Base-by-base conservation (phyloP, 1,284 basidiomycete genomes). In the Serendipita sp. region DNA sequence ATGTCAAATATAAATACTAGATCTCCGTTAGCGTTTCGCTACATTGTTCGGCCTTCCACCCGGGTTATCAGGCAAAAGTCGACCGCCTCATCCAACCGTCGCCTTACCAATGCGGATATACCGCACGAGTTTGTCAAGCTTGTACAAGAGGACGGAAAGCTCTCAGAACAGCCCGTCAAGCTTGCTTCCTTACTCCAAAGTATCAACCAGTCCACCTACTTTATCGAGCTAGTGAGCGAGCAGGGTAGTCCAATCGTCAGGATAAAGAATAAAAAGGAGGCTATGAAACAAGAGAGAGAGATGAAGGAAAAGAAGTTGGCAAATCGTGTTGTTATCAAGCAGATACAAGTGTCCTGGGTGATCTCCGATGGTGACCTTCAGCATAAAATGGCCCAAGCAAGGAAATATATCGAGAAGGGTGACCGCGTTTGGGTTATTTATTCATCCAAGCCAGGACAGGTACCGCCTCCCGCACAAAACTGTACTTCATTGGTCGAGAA, bases 331-430 rank as follows among this genome's bases (percentile, higher is more conserved):
- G 53, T 58, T 32, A 58, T 17, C 53, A 58, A 58, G 17, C 22
- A 58, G 32, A n/a, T 58, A n/a, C 53, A 58, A n/a, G n/a, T 58
- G 15, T 58, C 53, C 10, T 58, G 53, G 53, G 53, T 58, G 15
- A 58, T 58, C 32, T 58, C 53, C 32, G 15, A 26, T 26, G 53
- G 53, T 8, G 53, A 58, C 32, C 8, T 58, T 26, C 22, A 30
- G 26, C 53, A 58, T 35, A 58, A 58, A 26, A 12, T 58, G 6
- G 3, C 53, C 4, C 53, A 58, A 34, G 53, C 53, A 30, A 4
- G 53, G n/a, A 22, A 58, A 35, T 58, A 58, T 35, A 10, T 58
- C 32, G 29, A 58, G 8, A 58, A 58, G 53, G 53, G 53, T n/a
- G 8, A 58, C n/a, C 34, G 10, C 10, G 53, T 58, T 58, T 32